Conservation (phyloP, 2,329 filamentous ascomycete species). For the Penicillium sp. region DNA sequence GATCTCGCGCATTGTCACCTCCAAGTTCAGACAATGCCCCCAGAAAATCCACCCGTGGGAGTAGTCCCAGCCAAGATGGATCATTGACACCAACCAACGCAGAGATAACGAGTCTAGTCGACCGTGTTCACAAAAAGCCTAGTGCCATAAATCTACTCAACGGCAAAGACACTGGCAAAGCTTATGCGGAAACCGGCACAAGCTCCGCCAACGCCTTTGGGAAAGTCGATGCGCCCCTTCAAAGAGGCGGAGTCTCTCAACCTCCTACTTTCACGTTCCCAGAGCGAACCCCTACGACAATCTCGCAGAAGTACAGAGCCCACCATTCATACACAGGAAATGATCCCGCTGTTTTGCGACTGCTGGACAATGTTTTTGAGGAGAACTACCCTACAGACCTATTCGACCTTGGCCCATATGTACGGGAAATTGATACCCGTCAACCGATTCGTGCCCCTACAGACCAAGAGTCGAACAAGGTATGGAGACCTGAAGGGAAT, state of each 20-base stretch:
- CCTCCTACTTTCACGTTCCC: constrained; percentile 41
- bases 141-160: constrained; percentile 64
- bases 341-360: constrained; percentile 60
- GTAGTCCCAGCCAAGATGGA: constrained; percentile 31
- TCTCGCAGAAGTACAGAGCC: constrained; percentile 54
- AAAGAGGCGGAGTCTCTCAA: constrained; percentile 36
- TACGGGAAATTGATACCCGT: constrained; percentile 64
- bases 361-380: constrained; percentile 81
- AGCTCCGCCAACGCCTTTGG: constrained; percentile 66
- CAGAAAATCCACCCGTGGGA: constrained; percentile 26
- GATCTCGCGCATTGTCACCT: constrained; percentile 36
- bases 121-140: constrained; percentile 42
- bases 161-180: constrained; percentile 59
- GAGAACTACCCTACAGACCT: constrained; percentile 63
- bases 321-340: constrained; percentile 86
- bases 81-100: constrained; percentile 32
- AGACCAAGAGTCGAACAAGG: constrained; percentile 56
- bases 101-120: constrained; percentile 31
- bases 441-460: constrained; percentile 56
- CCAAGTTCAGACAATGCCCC: constrained; percentile 37
- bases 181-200: constrained; percentile 65
- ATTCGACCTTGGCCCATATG: constrained; percentile 73
- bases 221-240: constrained; percentile 58
- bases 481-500: constrained; percentile 81
- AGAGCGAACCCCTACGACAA: constrained; percentile 29